Evolutionary conservation across 768 basidiomycete genomes (phyloP).

Genomic region (Lactarius tabidus): DNA sequence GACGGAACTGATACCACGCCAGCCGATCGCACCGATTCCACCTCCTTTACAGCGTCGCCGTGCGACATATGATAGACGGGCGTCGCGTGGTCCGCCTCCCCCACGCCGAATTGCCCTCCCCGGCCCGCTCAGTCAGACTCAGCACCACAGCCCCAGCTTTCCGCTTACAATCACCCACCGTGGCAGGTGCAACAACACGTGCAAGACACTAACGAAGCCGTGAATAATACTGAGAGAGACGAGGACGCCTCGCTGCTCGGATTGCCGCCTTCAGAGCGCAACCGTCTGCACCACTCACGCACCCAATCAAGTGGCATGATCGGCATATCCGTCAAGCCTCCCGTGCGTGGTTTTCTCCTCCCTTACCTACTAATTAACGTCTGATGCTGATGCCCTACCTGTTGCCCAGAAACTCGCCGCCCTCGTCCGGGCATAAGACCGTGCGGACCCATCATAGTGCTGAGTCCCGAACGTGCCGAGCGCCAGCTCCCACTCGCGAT

Average conservation of each 20-base stretch:
- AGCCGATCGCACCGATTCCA: constrained; percentile 6
- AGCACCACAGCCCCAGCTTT: not conserved
- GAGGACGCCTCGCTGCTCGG: constrained; percentile 9
- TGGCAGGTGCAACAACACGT: no score
- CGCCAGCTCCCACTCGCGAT: constrained; percentile 20
- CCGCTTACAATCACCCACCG: not conserved
- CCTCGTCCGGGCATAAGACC: constrained; percentile 20
- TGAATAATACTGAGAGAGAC: no score
- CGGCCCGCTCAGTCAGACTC: constrained; percentile 17
- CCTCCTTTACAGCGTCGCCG: constrained; percentile 7
- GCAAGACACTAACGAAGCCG: not conserved
- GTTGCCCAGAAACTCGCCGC: constrained; percentile 27
- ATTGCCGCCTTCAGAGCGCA: not conserved
- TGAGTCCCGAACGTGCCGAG: constrained; percentile 32
- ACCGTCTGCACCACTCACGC: constrained; percentile 21
- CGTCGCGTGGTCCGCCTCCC: constrained; percentile 7
- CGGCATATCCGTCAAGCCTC: constrained; percentile 24
- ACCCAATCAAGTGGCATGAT: constrained; percentile 25
- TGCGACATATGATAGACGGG: constrained; percentile 2
- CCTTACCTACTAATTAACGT: no score
- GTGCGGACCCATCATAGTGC: constrained; percentile 26
- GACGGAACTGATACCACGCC: constrained; percentile 7
- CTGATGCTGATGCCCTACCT: no score
- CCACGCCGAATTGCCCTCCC: constrained; percentile 20
- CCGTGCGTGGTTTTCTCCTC: constrained; percentile 6